Percentiles rank a stretch among this genome's conserved stretches.
These are phyloP conservation scores for Annulohypoxylon nitens DNA, from an alignment of 495 filamentous ascomycete genomes.

Conservation along the genomic window DNA sequence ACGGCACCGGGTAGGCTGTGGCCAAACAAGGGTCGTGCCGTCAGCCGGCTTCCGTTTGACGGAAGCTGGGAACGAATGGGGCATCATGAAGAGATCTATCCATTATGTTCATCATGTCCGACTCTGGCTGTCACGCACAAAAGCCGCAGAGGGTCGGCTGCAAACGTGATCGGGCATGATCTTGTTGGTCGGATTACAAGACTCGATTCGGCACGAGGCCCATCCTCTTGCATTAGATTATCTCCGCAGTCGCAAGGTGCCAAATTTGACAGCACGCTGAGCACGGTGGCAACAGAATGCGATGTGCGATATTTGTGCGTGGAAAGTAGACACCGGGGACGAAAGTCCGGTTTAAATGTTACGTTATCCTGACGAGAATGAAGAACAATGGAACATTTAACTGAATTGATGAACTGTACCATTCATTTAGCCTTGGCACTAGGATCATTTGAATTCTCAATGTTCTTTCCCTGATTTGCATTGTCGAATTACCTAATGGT, in stretches of 20 bases:
- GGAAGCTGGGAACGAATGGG: constrained; percentile 27
- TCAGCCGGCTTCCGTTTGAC: constrained; percentile 26
- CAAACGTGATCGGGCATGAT: constrained; percentile 26
- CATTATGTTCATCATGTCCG: constrained; percentile 1
- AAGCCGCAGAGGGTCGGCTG: constrained; percentile 37
- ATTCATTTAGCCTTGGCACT: constrained; percentile 7
- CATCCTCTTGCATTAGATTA: constrained; percentile 34
- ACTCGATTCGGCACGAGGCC: constrained; percentile 11
- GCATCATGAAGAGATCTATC: constrained; percentile 9
- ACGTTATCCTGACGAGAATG: constrained; percentile 32
- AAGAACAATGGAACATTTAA: background rate
- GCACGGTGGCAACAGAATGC: constrained; percentile 30
- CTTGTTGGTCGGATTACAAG: constrained; percentile 32
- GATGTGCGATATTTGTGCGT: constrained; percentile 44
- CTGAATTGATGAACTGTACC: constrained; percentile 9
- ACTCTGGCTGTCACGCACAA: constrained; percentile 41
- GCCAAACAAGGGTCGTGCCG: constrained; percentile 27
- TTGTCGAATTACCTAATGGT: constrained; percentile 30
- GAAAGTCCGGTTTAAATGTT: constrained; percentile 27
- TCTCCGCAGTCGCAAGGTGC: constrained; percentile 23
- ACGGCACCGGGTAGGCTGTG: constrained; percentile 32
- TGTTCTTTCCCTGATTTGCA: background rate
- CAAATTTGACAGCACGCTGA: constrained; percentile 20
- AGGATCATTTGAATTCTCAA: background rate
- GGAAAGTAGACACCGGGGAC: constrained; percentile 4